A percentile compares a stretch with the other conserved stretches of the same genome.
Evolutionary conservation across 805 yeast species (phyloP).

Genomic region (Starmera quercuum): DNA sequence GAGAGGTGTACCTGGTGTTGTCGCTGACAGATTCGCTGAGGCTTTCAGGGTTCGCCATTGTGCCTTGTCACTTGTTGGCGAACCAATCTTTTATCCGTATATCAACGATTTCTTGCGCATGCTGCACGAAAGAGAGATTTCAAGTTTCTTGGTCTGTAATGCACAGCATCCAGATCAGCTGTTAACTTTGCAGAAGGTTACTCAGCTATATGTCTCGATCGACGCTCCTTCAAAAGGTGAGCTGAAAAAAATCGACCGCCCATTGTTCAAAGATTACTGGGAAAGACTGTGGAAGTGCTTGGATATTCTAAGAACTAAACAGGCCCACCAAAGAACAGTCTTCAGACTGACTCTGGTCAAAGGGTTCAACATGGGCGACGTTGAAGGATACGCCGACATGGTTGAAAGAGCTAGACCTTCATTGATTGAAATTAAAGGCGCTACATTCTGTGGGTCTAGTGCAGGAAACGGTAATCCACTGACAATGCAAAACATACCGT

Average conservation of each 20-base stretch:
- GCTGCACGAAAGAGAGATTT: slow-evolving; percentile 73
- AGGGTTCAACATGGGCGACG: slow-evolving; percentile 83
- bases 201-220: slow-evolving; percentile 86
- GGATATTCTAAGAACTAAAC: slow-evolving; percentile 66
- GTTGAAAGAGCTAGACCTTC: slow-evolving; percentile 78
- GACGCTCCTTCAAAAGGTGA: slow-evolving; percentile 87
- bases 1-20: slow-evolving; percentile 94
- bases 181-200: slow-evolving; percentile 61
- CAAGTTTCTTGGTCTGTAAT: slow-evolving; percentile 86
- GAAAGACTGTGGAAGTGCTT: slow-evolving; percentile 76
- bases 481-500: slow-evolving; percentile 94
- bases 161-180: slow-evolving; percentile 93
- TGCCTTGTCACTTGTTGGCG: slow-evolving; percentile 89
- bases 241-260: slow-evolving; percentile 79
- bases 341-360: slow-evolving; percentile 86
- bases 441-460: slow-evolving; percentile 91
- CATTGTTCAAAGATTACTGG: slow-evolving; percentile 88
- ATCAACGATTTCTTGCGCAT: slow-evolving; percentile 77
- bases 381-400: slow-evolving; percentile 78
- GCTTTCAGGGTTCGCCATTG: slow-evolving; percentile 88
- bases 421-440: slow-evolving; percentile 89
- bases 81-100: slow-evolving; percentile 89
- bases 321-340: slow-evolving; percentile 81
- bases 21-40: slow-evolving; percentile 82
- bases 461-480: slow-evolving; percentile 77